Base-by-base conservation (phyloP, 306 rosid species). In the Quercus suber region DNA sequence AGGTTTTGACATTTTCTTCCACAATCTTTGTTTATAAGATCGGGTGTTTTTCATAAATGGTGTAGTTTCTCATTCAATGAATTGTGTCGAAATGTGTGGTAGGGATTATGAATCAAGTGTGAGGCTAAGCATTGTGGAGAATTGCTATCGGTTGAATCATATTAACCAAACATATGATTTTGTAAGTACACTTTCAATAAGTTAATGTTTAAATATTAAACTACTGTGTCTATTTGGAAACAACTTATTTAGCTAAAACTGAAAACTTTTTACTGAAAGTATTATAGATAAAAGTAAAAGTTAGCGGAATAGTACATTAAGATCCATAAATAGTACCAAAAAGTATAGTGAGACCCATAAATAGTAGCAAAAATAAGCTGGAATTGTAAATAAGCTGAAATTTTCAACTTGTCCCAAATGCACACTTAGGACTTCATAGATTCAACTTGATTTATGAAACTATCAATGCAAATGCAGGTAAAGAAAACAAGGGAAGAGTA, bases 131-230 rank as follows among this genome's bases (percentile, higher is more conserved):
- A 73, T 71, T 3, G 88, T 87, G 69, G 83, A 79, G 75, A 72
- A 82, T 57, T 79, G 74, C 55, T 87, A 87, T 71, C 80, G 75
- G 43, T 9, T 76, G 75, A 83, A 84, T 15, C 90, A 84, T 73
- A 73, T 72, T 28, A 79, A 87, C 72, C 90, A 87, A 73, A 82
- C 86, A 71, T 70, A 27, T 79, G 81, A 79, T 35, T 87, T 79
- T 57, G 88, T 87, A 84, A 84, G 87, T 28, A 76, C 18, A 73
- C 45, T 6, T 21, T 51, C 78, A 25, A 25, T 5, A 23, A 15
- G 61, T 33, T 13, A 5, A 13, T 53, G 69, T 6, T 28, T n/a
- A 59, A 20, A 27, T 18, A 6, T 1, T 73, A 20, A 56, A 28
- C 59, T 75, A 19, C 0, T 5, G 37, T 33, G 37, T 33, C 37